Percentiles rank a stretch among this genome's conserved stretches.
Conservation (phyloP, 441 rosid genomes). For the Euphorbia corollata region DNA sequence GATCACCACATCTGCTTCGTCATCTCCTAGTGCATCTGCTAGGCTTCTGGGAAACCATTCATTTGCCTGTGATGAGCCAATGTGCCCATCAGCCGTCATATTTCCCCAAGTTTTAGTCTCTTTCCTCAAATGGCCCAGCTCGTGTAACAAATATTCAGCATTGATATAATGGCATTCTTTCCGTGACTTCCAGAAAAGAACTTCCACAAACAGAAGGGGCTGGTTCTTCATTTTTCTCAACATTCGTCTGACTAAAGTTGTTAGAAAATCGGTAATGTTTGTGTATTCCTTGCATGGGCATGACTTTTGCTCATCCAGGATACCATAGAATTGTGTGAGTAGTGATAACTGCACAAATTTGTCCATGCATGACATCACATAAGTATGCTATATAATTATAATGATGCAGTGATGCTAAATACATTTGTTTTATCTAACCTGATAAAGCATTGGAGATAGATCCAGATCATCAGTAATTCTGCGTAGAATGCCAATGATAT, state of each 20-base stretch:
- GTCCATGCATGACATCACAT: slow-evolving; percentile 12
- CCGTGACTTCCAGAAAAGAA: slow-evolving; percentile 83
- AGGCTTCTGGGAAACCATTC: slow-evolving; percentile 68
- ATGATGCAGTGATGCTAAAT: slow-evolving; percentile 11
- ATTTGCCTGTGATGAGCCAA: slow-evolving; percentile 31
- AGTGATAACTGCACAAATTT: slow-evolving; percentile 68
- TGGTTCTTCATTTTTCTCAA: slow-evolving; percentile 76
- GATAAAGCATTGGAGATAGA: slow-evolving; percentile 95
- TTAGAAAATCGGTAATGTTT: slow-evolving; percentile 57
- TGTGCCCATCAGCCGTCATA: slow-evolving; percentile 40
- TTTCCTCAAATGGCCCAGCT: slow-evolving; percentile 65
- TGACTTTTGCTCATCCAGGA: slow-evolving; percentile 77
- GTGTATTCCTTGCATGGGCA: slow-evolving; percentile 54
- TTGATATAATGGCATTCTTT: slow-evolving; percentile 81
- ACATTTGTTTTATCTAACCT: slow-evolving; percentile 38
- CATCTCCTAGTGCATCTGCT: slow-evolving; percentile 98
- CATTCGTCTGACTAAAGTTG: slow-evolving; percentile 63
- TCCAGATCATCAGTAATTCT: slow-evolving; percentile 78
- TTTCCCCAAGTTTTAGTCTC: slow-evolving; percentile 38
- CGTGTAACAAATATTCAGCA: slow-evolving; percentile 78
- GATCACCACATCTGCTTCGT: slow-evolving; percentile 90
- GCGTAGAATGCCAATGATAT: slow-evolving; percentile 54
- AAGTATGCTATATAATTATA: slow-evolving; percentile 7
- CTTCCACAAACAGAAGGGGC: slow-evolving; percentile 92
- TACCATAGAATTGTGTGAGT: slow-evolving; percentile 58